Evolutionary conservation across 805 yeast species (phyloP), one percentile per base, ranked within the genome.

Genomic region (Ogataea sp.): DNA sequence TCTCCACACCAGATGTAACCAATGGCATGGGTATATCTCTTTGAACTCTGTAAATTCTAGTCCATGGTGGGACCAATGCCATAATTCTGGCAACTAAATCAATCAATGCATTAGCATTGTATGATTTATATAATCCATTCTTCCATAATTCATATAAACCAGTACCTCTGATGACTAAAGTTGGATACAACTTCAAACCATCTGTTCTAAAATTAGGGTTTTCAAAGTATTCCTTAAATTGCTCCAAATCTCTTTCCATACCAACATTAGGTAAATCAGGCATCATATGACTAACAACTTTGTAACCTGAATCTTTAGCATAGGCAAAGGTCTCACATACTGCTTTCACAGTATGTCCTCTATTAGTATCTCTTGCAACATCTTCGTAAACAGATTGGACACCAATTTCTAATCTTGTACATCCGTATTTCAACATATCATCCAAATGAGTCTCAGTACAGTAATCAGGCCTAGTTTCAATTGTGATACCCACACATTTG

Each of bases 11-110:
- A 1, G 96, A 83, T 0, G 96, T 84, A 32, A 93, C 98, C 50
- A 93, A 70, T 0, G 98, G 98, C 98, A 93, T 93, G 16, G 98
- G 98, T 41, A 93, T 93, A 71, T 93, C 98, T 68, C 98, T 76
- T 65, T 93, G 98, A 18, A 93, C 98, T 61, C 98, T 80, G 61
- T 93, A 93, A 51, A 93, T 93, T 65, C 98, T 80, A 3, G 98
- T 93, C 98, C 98, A 93, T 3, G 98, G 98, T 20, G 98, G 98
- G 6, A 93, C 97, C 42, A 93, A 69, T 0, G 97, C 96, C 69
- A 93, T 67, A 39, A 93, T 90, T 54, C 97, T 76, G 0, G 98
- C 98, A 37, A 93, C 97, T 44, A 93, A 69, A 60, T 93, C 98
- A 36, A 93, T 84, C 51, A 93, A 69, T 7, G 90, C 96, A 54